Evolutionary conservation across 495 filamentous ascomycete genomes (phyloP).

Genomic region (Aspergillus mulundensis): DNA sequence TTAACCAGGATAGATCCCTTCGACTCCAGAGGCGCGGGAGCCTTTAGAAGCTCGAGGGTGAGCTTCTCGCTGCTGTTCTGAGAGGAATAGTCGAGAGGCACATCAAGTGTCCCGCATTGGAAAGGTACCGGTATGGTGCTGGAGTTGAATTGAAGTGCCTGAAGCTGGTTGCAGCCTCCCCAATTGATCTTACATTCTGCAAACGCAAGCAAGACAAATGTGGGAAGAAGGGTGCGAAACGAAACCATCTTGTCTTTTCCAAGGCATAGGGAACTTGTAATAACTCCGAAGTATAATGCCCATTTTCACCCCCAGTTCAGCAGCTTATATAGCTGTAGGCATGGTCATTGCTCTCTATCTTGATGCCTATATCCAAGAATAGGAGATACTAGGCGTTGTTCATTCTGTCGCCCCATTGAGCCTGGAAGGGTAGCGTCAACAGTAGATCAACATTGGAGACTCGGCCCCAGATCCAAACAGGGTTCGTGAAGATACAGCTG

Average conservation of each 20-base stretch:
- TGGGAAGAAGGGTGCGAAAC: not conserved
- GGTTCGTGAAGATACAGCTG: too few relatives aligned
- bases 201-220: not conserved
- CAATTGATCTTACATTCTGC: constrained; percentile 3
- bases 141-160: not conserved
- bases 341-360: too few relatives aligned
- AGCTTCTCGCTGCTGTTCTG: not conserved
- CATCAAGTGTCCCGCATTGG: constrained; percentile 1
- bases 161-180: not conserved
- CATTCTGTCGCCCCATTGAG: not conserved
- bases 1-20: constrained; percentile 5
- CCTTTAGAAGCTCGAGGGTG: constrained; percentile 3
- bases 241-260: constrained; percentile 4
- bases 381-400: not conserved
- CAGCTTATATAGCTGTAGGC: not conserved
- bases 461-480: not conserved
- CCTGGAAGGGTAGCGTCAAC: not conserved
- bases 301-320: not conserved
- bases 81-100: constrained; percentile 4
- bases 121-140: not conserved
- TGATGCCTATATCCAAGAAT: not conserved
- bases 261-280: not conserved
- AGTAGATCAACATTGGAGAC: not conserved
- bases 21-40: constrained; percentile 1
- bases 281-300: not conserved